Base-by-base conservation (phyloP, 2,329 filamentous ascomycete genomes). In the Ophiocordyceps camponoti-rufipedis region DNA sequence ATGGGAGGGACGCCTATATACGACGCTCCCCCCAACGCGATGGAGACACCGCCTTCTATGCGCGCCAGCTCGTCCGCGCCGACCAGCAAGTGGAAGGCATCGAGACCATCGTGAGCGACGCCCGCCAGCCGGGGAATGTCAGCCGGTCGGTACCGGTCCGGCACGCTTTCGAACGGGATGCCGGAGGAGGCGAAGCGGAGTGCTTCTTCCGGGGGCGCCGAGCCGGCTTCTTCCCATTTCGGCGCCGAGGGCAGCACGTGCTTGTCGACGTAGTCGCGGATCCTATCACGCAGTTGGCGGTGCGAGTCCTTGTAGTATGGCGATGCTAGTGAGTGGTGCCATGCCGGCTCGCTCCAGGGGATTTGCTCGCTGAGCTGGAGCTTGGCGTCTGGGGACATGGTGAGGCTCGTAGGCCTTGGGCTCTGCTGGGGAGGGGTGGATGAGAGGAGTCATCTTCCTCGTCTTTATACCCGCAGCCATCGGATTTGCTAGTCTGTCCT, bases 291-390 rank as follows among this genome's bases (percentile, higher is more conserved):
- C 52, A 93, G 62, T 41, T 67, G 67, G 42, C 72, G 69, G 58
- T 93, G 85, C 50, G 74, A 81, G 31, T 86, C 83, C 43, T 74
- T 82, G 69, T 80, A 93, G 66, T 89, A 93, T 3, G 85, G 85
- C 60, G 81, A 80, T 70, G 86, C 91, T 46, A 76, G 69, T 4
- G 81, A 80, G 4, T 77, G 74, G 51, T 94, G 68, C 87, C 87
- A 94, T 46, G 87, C 66, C 2, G 85, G 84, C 61, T 94, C 87
- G 28, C 79, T 85, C 56, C 94, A 94, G 29, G 86, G 87, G 0
- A 94, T 39, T 10, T 39, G 35, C 35, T 18, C 6, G 35, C 35
- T 39, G 35, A 39, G 35, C 16, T 39, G 35, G 35, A 39, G 35
- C 16, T 39, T 39, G 35, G 35, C 35, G 35, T 39, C 35, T 9